Base-by-base conservation (phyloP, 1,284 basidiomycete genomes). In the Chondrostereum purpureum region DNA sequence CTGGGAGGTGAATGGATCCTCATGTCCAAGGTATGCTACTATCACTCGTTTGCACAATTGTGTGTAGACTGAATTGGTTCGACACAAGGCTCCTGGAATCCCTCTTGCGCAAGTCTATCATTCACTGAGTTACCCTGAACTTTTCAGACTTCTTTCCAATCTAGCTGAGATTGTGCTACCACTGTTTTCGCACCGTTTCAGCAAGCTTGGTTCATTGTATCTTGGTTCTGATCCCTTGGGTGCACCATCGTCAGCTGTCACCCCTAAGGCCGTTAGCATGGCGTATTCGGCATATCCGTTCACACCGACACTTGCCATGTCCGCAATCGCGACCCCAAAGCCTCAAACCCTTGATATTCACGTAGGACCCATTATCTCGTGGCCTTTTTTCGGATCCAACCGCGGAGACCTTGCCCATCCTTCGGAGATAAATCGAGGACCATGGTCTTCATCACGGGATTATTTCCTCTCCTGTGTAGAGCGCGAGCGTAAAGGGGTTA, bases 311-410 rank as follows among this genome's bases (percentile, higher is more conserved):
- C 59, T 68, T 13, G 58, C 53, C 48, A 57, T 63, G 46, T 60
- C 65, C 24, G 54, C 55, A 34, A 27, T 63, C 23, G 47, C 53
- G 37, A 48, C 53, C 38, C 42, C 46, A 10, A 47, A 46, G 39
- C 24, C 23, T 22, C 35, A n/a, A 44, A 40, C 12, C 12, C 58
- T 53, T 20, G 67, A 75, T 48, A 78, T 75, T 58, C 76, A 81
- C 45, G 69, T 89, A 33, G 86, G 86, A 2, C 82, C 83, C 5
- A 89, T 90, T 55, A 76, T 90, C 45, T 88, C 86, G 2, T 90
- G 88, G 86, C 83, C 87, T 1, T 90, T 90, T 70, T 90, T 90
- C 59, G 87, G 87, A 36, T 83, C 83, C 5, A 78, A 82, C 53
- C 74, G 88, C 24, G 87, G 87, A 21, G 80, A 84, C 46, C 71